These are phyloP conservation scores for Diplodia mutila DNA, from an alignment of 2,329 filamentous ascomycete species.

Conservation along the genomic window DNA sequence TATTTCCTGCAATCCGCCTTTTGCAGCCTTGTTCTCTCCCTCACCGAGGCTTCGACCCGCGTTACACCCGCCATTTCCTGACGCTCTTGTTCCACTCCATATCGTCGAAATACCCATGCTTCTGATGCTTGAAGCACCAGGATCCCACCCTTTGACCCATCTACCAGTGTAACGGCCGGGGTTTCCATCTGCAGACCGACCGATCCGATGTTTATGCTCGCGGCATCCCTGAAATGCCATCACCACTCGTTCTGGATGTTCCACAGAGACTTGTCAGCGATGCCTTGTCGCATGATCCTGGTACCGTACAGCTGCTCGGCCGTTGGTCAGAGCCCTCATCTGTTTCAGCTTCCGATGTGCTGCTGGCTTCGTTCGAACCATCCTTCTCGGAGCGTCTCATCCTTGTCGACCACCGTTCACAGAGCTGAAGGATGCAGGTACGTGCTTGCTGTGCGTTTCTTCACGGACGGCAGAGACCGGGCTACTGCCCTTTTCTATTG, in stretches of 20 bases:
- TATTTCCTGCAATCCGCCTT: background rate
- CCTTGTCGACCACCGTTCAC: background rate
- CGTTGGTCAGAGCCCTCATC: too few species aligned
- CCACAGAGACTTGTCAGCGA: background rate
- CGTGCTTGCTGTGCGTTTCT: background rate
- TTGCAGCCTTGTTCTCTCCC: background rate
- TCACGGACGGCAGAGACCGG: background rate
- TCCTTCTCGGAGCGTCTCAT: too few species aligned
- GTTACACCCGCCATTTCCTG: background rate
- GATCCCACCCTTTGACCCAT: background rate
- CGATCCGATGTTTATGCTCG: background rate
- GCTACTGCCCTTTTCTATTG: background rate
- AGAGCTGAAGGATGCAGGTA: slow-evolving; percentile 13
- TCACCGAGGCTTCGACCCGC: too few species aligned
- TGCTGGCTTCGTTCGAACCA: background rate
- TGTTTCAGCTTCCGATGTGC: slow-evolving; percentile 5
- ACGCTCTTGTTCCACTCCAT: background rate
- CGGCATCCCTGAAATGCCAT: background rate
- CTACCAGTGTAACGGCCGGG: background rate
- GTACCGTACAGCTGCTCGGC: background rate
- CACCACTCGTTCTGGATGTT: background rate
- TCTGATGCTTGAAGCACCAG: background rate
- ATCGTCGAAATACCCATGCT: background rate
- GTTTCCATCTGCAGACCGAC: background rate
- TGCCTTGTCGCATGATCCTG: background rate